phyloP scores from a whole-genome alignment of 1,139 yeast species.

The Saccharomyces hybrid region DNA sequence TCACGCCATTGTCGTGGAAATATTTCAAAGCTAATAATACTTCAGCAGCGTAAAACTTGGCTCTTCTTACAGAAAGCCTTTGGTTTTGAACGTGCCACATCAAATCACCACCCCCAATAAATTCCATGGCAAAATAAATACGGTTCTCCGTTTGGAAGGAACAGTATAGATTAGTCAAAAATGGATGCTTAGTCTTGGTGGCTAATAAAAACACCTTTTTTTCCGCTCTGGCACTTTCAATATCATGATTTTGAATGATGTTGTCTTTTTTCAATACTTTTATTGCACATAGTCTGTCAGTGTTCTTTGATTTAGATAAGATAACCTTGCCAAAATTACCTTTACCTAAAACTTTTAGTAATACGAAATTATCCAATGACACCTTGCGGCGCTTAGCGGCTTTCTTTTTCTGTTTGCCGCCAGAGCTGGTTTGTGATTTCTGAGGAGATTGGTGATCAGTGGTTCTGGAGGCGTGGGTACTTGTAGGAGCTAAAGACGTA shows the following conservation, averaged over 20 bases:
- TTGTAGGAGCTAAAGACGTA: conserved; percentile 3
- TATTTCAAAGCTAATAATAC: conserved; percentile 83
- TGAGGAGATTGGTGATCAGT: conserved; percentile 2
- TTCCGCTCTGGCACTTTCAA: conserved; percentile 88
- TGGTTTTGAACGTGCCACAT: conserved; percentile 99
- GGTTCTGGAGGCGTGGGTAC: neutral
- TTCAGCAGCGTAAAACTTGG: conserved; percentile 97
- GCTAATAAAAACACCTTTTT: conserved; percentile 89
- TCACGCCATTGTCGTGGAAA: conserved; percentile 92
- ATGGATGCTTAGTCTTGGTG: conserved; percentile 85
- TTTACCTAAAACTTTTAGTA: conserved; percentile 89
- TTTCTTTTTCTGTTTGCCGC: conserved; percentile 21
- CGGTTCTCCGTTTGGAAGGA: conserved; percentile 97
- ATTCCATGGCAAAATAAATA: conserved; percentile 96
- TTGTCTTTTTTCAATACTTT: conserved; percentile 93
- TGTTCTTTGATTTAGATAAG: conserved; percentile 84
- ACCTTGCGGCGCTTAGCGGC: conserved; percentile 46
- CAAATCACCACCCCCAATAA: conserved; percentile 93
- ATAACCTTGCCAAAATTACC: conserved; percentile 98
- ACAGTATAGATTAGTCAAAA: conserved; percentile 81
- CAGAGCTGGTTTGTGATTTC: neutral
- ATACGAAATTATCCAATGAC: conserved; percentile 90
- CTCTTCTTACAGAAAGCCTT: conserved; percentile 79
- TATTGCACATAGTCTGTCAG: conserved; percentile 74
- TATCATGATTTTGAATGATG: conserved; percentile 91